Base-by-base conservation (phyloP, 2,329 filamentous ascomycete species). In the Colletotrichum lindemuthianum region DNA sequence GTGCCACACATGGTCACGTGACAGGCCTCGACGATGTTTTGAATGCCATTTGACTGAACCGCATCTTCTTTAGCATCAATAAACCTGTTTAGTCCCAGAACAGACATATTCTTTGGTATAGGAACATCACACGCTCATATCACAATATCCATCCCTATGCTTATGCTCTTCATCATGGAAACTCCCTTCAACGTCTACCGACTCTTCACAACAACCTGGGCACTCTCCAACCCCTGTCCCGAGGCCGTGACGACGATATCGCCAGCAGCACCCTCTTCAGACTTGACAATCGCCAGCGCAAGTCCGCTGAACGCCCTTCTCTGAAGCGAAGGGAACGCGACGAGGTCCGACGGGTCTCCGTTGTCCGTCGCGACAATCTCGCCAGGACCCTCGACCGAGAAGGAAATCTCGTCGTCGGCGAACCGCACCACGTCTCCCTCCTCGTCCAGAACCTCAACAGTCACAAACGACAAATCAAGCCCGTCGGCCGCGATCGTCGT, bases 321-420 rank as follows among this genome's bases (percentile, higher is more conserved):
- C 39, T 71, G 72, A 8, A 67, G 65, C 3, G 75, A 77, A 1
- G 78, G 76, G 67, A 84, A 84, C 2, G 76, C 69, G 2, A 73
- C 77, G 68, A 81, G 73, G 60, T 84, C 81, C 1, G 77, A 72
- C 5, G 80, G 79, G 59, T 84, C 77, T 1, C 84, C 84, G 56
- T 85, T 86, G 54, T 86, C 83, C 0, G 84, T 86, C 0, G 80
- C 72, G 2, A 83, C 75, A 47, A 86, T 79, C 69, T 79, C 72
- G 1, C 78, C 84, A 0, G 77, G 75, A 0, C 80, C 82, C 1
- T 70, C 69, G 6, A 84, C 66, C 0, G 77, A 75, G 65, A 86
- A 86, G 0, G 73, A 77, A 44, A 86, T 75, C 12, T 67, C 67
- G 65, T 81, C 74, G 16, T 71, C 71, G 2, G 83, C 84, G 3